Base-by-base conservation (phyloP, 345 rosid species). In the Xanthoceras sorbifolium region DNA sequence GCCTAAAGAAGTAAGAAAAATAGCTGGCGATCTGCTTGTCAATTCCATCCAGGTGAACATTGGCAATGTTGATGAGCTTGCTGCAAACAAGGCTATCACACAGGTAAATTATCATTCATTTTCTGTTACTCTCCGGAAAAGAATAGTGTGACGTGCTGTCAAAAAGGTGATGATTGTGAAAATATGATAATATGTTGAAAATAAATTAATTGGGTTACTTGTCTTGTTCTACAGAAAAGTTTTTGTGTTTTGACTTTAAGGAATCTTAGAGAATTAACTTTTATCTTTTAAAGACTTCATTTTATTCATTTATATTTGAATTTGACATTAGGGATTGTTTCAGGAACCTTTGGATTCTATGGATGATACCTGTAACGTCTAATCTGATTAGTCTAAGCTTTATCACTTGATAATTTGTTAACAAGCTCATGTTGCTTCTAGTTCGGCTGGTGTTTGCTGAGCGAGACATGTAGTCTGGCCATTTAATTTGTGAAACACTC, bases 1-100 rank as follows among this genome's bases (percentile, higher is more conserved):
- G 99, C 99, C 99, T 64, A 96, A 92, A 85, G 99, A 96, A 82
- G 98, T 95, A 20, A 89, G 93, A 79, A 96, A 93, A 85, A 92
- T 93, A 81, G 99, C 97, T 1, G 59, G 86, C 74, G 99, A 93
- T 85, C 94, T 96, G 80, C 94, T 95, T 71, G 90, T 93, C 61
- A 89, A 87, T 77, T 97, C 99, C 63, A 94, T 93, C 57, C 99
- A 93, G 88, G 99, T 95, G 81, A 95, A 93, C 82, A 93, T 96
- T 76, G 99, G 98, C 80, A 92, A 83, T 63, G 99, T 92, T 62
- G 98, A 96, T 78, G 98, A 92, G 86, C 92, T 96, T 82, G 97
- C 89, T 73, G 99, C 97, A 59, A 96, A 96, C 87, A 96, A 93
- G 86, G 76, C 99, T 38, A 96, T 96, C 77, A 96, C 99, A 3